A percentile compares a stretch with the other conserved stretches of the same genome.
phyloP scores from a whole-genome alignment of 208 protist genomes.

The Acanthamoeba sp. region DNA sequence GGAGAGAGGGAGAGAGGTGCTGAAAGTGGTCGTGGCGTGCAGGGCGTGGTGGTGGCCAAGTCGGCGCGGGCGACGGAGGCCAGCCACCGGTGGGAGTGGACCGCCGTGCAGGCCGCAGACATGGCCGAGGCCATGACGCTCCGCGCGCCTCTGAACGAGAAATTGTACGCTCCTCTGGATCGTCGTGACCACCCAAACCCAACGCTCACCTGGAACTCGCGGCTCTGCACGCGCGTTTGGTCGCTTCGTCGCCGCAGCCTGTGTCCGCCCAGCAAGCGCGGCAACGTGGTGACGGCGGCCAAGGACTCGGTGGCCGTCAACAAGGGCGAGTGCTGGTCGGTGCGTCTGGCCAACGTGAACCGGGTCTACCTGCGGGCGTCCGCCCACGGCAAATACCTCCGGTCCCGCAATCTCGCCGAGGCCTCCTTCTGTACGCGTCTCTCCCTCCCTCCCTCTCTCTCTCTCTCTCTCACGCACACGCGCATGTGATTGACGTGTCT shows the following conservation, averaged over 20 bases:
- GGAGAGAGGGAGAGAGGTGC: no score
- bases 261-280: constrained; percentile 3
- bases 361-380: not conserved
- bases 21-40: no score
- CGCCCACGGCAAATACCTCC: not conserved
- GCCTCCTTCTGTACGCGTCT: not conserved
- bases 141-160: not conserved
- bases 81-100: not conserved
- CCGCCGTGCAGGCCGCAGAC: not conserved
- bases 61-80: not conserved
- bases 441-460: no score
- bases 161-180: constrained; percentile 13
- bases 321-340: constrained; percentile 16
- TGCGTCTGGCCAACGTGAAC: constrained; percentile 17
- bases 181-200: no score
- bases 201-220: no score
- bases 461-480: no score
- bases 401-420: not conserved
- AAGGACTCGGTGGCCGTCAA: constrained; percentile 4
- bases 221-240: no score
- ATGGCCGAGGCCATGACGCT: not conserved
- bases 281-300: not conserved
- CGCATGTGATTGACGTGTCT: not conserved
- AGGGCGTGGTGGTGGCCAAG: not conserved
- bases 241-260: not conserved